A percentile compares a stretch with the other conserved stretches of the same genome.
Evolutionary conservation across 1,139 yeast genomes (phyloP).

Genomic region (Yueomyces sp.): DNA sequence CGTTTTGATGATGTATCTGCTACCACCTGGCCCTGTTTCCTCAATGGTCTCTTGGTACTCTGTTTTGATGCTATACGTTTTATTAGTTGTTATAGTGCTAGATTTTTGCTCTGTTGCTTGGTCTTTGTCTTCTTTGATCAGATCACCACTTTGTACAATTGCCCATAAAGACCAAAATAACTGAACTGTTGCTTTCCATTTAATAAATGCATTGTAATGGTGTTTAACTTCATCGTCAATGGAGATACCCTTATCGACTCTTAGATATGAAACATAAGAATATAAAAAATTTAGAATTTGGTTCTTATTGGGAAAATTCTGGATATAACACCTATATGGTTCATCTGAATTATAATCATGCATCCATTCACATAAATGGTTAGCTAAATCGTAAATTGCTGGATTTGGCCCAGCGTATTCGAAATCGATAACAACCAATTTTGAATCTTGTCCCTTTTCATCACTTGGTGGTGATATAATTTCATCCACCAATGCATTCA

Average conservation of each 20-base stretch:
- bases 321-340: slow-evolving; percentile 44
- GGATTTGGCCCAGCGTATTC: slow-evolving; percentile 92
- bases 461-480: slow-evolving; percentile 26
- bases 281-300: slow-evolving; percentile 62
- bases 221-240: slow-evolving; percentile 44
- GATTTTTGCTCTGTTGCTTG: slow-evolving; percentile 17
- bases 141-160: slow-evolving; percentile 53
- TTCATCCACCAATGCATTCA: slow-evolving; percentile 25
- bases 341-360: slow-evolving; percentile 59
- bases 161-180: slow-evolving; percentile 91
- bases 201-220: slow-evolving; percentile 49
- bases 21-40: slow-evolving; percentile 33
- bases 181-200: slow-evolving; percentile 76
- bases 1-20: slow-evolving; percentile 27
- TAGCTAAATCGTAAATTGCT: slow-evolving; percentile 82
- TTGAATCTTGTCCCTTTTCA: slow-evolving; percentile 46
- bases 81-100: slow-evolving; percentile 32
- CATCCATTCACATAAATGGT: slow-evolving; percentile 95
- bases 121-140: slow-evolving; percentile 11
- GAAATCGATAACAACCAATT: slow-evolving; percentile 86
- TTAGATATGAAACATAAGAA: slow-evolving; percentile 43
- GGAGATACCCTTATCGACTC: slow-evolving; percentile 14
- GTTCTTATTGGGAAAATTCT: slow-evolving; percentile 50
- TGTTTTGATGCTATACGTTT: slow-evolving; percentile 7
- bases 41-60: slow-evolving; percentile 12